Evolutionary conservation across 2,329 filamentous ascomycete species (phyloP).

Genomic region (Ophiostoma angusticollis): DNA sequence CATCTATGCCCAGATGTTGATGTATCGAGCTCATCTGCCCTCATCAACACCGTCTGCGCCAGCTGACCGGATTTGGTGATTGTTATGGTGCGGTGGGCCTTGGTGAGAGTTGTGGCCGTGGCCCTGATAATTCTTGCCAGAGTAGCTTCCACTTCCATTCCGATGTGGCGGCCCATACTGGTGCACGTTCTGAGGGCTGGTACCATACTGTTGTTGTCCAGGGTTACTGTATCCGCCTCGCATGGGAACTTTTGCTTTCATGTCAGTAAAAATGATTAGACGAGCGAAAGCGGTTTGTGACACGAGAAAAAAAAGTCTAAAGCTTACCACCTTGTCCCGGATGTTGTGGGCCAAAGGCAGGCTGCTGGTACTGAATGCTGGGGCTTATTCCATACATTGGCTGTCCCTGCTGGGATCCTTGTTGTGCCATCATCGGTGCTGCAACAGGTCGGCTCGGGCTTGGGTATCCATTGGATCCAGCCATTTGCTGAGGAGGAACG

Average conservation of each 20-base stretch:
- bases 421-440: conserved; percentile 87
- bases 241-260: conserved; percentile 36
- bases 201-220: conserved; percentile 49
- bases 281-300: background rate
- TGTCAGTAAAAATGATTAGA: conserved; percentile 2
- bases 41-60: conserved; percentile 30
- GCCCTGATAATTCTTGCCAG: conserved; percentile 33
- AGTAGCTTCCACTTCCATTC: conserved; percentile 42
- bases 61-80: conserved; percentile 19
- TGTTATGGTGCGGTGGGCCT: conserved; percentile 20
- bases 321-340: conserved; percentile 57
- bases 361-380: conserved; percentile 61
- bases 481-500: conserved; percentile 39
- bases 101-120: conserved; percentile 21
- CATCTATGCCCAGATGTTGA: too few relatives aligned
- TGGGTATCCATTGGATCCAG: conserved; percentile 67
- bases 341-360: conserved; percentile 57
- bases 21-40: conserved; percentile 26
- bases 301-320: background rate
- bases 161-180: conserved; percentile 49
- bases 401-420: conserved; percentile 87
- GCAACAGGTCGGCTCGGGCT: conserved; percentile 61
- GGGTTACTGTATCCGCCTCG: conserved; percentile 44
- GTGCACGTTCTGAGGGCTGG: conserved; percentile 52
- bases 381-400: conserved; percentile 65